Base-by-base conservation (phyloP, 495 filamentous ascomycete genomes). In the Aspergillus haitiensis region DNA sequence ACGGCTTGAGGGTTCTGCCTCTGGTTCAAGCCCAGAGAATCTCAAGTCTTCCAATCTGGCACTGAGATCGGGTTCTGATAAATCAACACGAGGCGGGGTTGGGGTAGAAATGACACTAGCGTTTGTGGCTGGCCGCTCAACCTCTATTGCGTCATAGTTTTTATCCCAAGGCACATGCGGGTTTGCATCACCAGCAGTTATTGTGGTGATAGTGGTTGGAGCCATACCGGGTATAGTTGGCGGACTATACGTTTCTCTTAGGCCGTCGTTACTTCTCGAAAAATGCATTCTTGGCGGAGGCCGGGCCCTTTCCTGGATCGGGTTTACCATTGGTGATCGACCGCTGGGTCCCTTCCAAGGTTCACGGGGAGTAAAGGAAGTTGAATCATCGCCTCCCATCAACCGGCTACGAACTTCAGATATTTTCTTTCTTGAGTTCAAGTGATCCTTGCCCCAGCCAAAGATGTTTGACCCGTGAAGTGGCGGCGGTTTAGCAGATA, bases 1-100 rank as follows among this genome's bases (percentile, higher is more conserved):
- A 42, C 88, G 88, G 55, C 88, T 92, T 0, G 70, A 67, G 7
- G 85, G 87, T 51, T 87, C 78, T 21, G 33, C 42, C 16, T 21
- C 49, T 37, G 58, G 12, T 15, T 62, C 60, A 54, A 65, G 45
- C 27, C 69, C 59, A 37, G 66, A 56, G 31, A 74, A 56, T 52
- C 71, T 66, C 48, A 78, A 56, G 44, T 67, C 67, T 39, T 60
- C 61, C 12, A 71, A 51, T 9, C 59, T 46, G 35, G 58, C 39
- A 50, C 67, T 61, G 44, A 72, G 60, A 13, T 70, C 64, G 35
- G 64, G 52, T 12, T 47, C 61, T 27, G 62, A 55, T 42, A 67
- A 58, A 58, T 70, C 58, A 18, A 68, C 62, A 35, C 66, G 68
- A 49, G 68, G 67, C 60, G 68, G 64, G 52, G 64, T 45, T 55